A percentile compares a stretch with the other conserved stretches of the same genome.
Evolutionary conservation across 805 yeast genomes (phyloP).

Genomic region (Starmerella bombi): DNA sequence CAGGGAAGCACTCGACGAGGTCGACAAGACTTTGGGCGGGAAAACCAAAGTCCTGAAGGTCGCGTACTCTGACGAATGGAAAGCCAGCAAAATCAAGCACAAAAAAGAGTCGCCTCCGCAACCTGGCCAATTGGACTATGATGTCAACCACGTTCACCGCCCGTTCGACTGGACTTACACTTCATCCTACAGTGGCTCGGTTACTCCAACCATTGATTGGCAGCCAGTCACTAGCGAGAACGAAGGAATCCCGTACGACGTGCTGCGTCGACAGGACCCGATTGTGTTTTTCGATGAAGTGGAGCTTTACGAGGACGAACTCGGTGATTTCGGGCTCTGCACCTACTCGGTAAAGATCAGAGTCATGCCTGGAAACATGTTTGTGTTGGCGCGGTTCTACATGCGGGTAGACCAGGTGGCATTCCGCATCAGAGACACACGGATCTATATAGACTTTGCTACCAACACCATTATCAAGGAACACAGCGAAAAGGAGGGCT

Average conservation of each 20-base stretch:
- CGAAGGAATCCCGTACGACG: conserved; percentile 51
- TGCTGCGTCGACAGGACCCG: conserved; percentile 63
- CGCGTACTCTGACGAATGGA: conserved; percentile 80
- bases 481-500: conserved; percentile 54
- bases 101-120: conserved; percentile 9
- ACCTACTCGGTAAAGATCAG: conserved; percentile 65
- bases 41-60: conserved; percentile 46
- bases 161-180: conserved; percentile 97
- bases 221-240: conserved; percentile 2
- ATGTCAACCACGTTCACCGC: conserved; percentile 46
- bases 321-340: conserved; percentile 91
- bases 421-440: conserved; percentile 69
- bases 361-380: conserved; percentile 72
- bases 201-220: conserved; percentile 5
- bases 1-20: conserved; percentile 55
- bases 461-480: conserved; percentile 57
- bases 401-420: conserved; percentile 83
- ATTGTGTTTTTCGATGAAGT: conserved; percentile 82
- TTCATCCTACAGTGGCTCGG: conserved; percentile 53
- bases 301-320: conserved; percentile 81
- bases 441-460: conserved; percentile 67
- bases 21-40: conserved; percentile 37
- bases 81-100: conserved; percentile 23
- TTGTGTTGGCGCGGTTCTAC: conserved; percentile 64
- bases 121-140: conserved; percentile 28